phyloP scores from a whole-genome alignment of 1,284 basidiomycete genomes.

The Anthracocystis panici-leucophaei region DNA sequence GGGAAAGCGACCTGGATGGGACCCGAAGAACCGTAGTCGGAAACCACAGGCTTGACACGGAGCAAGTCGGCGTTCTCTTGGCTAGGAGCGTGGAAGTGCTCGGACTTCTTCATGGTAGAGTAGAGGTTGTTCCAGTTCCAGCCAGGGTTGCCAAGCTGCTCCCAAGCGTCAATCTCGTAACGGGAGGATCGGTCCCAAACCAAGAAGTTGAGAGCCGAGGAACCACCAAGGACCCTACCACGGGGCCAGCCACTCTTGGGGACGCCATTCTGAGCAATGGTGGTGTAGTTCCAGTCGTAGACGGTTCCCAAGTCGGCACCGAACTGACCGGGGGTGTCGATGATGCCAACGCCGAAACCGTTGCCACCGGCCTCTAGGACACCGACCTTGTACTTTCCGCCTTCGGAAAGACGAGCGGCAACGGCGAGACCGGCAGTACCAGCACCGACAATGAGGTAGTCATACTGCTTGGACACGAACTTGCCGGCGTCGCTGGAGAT shows the following conservation, averaged over 20 bases:
- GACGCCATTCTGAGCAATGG: slow-evolving; percentile 46
- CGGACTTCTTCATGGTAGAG: slow-evolving; percentile 70
- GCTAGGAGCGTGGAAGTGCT: slow-evolving; percentile 63
- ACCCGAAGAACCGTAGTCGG: slow-evolving; percentile 63
- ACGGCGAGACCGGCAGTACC: slow-evolving; percentile 75
- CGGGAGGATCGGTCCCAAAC: slow-evolving; percentile 67
- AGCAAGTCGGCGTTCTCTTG: slow-evolving; percentile 51
- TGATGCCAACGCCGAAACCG: slow-evolving; percentile 54
- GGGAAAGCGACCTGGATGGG: slow-evolving; percentile 65
- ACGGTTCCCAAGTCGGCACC: slow-evolving; percentile 55
- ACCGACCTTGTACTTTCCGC: slow-evolving; percentile 57
- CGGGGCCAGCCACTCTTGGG: slow-evolving; percentile 58
- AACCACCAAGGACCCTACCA: slow-evolving; percentile 68
- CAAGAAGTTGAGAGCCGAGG: slow-evolving; percentile 69
- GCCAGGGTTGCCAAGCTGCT: slow-evolving; percentile 55
- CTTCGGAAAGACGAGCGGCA: slow-evolving; percentile 60
- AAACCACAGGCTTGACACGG: slow-evolving; percentile 50
- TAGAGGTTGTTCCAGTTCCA: slow-evolving; percentile 70
- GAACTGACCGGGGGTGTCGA: slow-evolving; percentile 57
- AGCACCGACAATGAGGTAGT: slow-evolving; percentile 60
- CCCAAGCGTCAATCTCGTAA: slow-evolving; percentile 67
- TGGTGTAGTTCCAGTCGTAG: slow-evolving; percentile 64
- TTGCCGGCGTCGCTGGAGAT: slow-evolving; percentile 38
- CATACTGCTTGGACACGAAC: slow-evolving; percentile 62
- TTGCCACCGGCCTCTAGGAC: slow-evolving; percentile 62